Conservation (phyloP, 2,329 filamentous ascomycete genomes). For the Penicillium brevicompactum region DNA sequence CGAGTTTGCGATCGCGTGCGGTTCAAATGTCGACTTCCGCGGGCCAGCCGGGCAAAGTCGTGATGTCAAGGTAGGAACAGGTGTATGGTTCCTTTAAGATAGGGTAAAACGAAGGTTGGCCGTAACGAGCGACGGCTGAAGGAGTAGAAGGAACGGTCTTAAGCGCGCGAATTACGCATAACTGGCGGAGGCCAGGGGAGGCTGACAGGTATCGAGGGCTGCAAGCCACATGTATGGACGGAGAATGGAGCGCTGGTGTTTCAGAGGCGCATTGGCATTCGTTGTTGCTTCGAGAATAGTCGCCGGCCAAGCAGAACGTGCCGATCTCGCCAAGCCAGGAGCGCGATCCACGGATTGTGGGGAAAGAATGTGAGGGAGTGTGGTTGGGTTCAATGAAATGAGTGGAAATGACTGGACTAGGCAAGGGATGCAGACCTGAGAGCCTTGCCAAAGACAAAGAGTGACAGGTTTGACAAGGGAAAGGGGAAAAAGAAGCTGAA, state of each 20-base stretch:
- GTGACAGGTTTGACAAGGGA: constrained; percentile 6
- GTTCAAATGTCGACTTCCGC: constrained; percentile 28
- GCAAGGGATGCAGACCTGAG: not conserved
- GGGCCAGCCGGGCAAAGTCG: constrained; percentile 40
- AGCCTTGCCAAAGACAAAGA: not conserved
- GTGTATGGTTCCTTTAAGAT: not conserved
- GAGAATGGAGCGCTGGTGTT: constrained; percentile 10
- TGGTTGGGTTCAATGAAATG: not conserved
- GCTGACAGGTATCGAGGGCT: constrained; percentile 2
- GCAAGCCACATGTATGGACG: constrained; percentile 2
- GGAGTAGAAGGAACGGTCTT: constrained; percentile 10
- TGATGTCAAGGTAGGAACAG: not conserved
- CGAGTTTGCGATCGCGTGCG: constrained; percentile 10
- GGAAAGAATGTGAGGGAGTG: constrained; percentile 18
- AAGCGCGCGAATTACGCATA: constrained; percentile 22
- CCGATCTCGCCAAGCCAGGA: constrained; percentile 26
- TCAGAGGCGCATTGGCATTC: constrained; percentile 13
- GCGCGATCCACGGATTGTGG: constrained; percentile 13
- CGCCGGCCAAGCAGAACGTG: constrained; percentile 12
- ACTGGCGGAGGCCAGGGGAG: constrained; percentile 13
- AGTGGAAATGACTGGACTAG: constrained; percentile 9
- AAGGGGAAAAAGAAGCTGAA: constrained; percentile 17
- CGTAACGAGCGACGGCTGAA: constrained; percentile 11
- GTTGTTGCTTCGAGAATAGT: constrained; percentile 5
- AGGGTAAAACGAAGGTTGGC: not conserved